A percentile compares a stretch with the other conserved stretches of the same genome.
phyloP scores from a whole-genome alignment of 169 alveolate genomes.

The Plasmodium relictum region DNA sequence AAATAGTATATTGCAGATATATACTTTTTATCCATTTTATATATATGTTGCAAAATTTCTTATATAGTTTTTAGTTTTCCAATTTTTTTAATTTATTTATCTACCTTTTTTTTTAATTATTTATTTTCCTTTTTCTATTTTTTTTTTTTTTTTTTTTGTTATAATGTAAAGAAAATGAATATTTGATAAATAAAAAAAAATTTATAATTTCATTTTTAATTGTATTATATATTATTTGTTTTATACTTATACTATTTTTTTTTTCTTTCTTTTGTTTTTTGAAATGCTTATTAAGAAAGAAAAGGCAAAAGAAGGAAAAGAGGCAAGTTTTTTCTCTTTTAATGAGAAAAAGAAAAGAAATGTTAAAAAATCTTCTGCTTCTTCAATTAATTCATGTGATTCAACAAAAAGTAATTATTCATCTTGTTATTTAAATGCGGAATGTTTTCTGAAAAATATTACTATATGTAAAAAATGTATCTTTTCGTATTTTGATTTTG shows the following conservation, averaged over 20 bases:
- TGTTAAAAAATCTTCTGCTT: background rate
- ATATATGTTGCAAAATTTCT: background rate
- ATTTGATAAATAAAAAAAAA: background rate
- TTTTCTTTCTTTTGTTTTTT: background rate
- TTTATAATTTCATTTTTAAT: background rate
- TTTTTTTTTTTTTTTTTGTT: background rate
- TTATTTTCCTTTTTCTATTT: background rate
- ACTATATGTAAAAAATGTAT: slow-evolving; percentile 52
- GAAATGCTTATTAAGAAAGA: slow-evolving; percentile 31
- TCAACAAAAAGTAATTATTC: slow-evolving; percentile 18
- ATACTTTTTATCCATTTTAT: background rate
- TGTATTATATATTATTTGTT: background rate
- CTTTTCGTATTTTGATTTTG: slow-evolving; percentile 34
- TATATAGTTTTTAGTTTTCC: background rate
- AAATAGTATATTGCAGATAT: too few relatives aligned
- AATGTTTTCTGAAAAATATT: slow-evolving; percentile 33
- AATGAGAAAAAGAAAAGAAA: slow-evolving; percentile 7
- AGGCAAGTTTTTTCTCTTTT: slow-evolving; percentile 4
- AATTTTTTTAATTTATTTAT: too few relatives aligned
- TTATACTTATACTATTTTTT: background rate
- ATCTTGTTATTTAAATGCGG: slow-evolving; percentile 16
- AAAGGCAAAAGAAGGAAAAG: slow-evolving; percentile 10
- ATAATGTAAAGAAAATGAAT: background rate
- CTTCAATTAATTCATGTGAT: slow-evolving; percentile 26
- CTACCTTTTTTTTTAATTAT: background rate